Conservation (phyloP, 2,329 filamentous ascomycete genomes). For the Alternaria metachromatica region DNA sequence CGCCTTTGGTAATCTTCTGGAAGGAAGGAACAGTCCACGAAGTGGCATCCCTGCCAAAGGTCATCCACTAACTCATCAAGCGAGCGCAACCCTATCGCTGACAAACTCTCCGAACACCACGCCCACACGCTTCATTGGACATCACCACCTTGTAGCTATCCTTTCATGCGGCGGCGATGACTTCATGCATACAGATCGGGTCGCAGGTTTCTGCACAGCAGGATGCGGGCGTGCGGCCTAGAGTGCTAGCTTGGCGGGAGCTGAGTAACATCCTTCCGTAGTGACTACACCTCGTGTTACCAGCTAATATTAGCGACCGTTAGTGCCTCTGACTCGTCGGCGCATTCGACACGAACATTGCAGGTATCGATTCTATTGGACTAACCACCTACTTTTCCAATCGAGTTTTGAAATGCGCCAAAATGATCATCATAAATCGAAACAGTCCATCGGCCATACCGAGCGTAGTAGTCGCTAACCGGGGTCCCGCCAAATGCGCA, state of each 20-base stretch:
- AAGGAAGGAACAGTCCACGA: constrained; percentile 15
- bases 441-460: constrained; percentile 6
- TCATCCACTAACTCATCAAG: constrained; percentile 29
- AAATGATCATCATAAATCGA: constrained; percentile 9
- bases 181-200: constrained; percentile 28
- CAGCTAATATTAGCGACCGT: constrained; percentile 43
- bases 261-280: constrained; percentile 38
- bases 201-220: constrained; percentile 14
- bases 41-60: constrained; percentile 16
- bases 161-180: constrained; percentile 24
- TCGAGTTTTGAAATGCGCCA: constrained; percentile 18
- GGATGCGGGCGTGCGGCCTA: constrained; percentile 14
- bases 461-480: constrained; percentile 11
- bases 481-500: constrained; percentile 9
- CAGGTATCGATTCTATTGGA: constrained; percentile 17
- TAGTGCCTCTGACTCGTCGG: constrained; percentile 27
- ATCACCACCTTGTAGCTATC: constrained; percentile 23
- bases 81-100: constrained; percentile 30
- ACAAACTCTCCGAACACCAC: constrained; percentile 36
- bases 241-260: constrained; percentile 30
- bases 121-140: constrained; percentile 18
- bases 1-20: constrained; percentile 34
- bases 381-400: constrained; percentile 16
- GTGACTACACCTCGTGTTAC: constrained; percentile 34
- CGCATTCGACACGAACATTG: constrained; percentile 16